These are phyloP conservation scores for Fomitopsis palustris DNA, from an alignment of 1,284 basidiomycete genomes.

Conservation along the genomic window DNA sequence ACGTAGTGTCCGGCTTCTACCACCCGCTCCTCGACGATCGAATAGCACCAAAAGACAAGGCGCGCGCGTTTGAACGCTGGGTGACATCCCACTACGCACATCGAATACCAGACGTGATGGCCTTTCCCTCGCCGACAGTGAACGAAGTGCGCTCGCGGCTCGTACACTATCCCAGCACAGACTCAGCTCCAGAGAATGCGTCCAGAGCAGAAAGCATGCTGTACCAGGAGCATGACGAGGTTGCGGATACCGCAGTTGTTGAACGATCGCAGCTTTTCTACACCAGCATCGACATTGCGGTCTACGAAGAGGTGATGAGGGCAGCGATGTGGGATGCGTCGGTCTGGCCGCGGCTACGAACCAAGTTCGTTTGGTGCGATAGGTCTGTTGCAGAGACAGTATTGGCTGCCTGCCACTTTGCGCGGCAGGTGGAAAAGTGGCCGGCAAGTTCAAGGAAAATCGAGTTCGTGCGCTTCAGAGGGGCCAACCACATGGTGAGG, in stretches of 20 bases:
- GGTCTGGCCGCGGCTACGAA: slow-evolving; percentile 6
- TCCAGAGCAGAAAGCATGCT: not conserved
- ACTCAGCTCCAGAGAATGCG: not conserved
- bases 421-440: slow-evolving; percentile 1
- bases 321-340: not conserved
- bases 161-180: not conserved
- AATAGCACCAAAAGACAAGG: not conserved
- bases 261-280: not conserved
- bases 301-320: slow-evolving; percentile 2
- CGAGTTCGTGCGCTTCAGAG: slow-evolving; percentile 1
- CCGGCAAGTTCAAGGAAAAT: slow-evolving; percentile 2
- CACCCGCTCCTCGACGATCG: not conserved
- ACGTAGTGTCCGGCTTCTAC: not conserved
- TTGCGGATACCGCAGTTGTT: not conserved
- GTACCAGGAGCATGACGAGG: not conserved
- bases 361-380: slow-evolving; percentile 13
- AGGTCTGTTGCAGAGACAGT: slow-evolving; percentile 10
- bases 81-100: slow-evolving; percentile 1
- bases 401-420: slow-evolving; percentile 11
- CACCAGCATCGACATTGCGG: not conserved
- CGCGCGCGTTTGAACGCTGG: not conserved
- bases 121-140: not conserved
- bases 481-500: slow-evolving; percentile 17
- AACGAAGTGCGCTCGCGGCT: not conserved
- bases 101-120: not conserved